Percentiles rank a stretch among this genome's conserved stretches.
These are phyloP conservation scores for Candida wancherniae DNA, from an alignment of 805 yeast genomes.

Conservation along the genomic window DNA sequence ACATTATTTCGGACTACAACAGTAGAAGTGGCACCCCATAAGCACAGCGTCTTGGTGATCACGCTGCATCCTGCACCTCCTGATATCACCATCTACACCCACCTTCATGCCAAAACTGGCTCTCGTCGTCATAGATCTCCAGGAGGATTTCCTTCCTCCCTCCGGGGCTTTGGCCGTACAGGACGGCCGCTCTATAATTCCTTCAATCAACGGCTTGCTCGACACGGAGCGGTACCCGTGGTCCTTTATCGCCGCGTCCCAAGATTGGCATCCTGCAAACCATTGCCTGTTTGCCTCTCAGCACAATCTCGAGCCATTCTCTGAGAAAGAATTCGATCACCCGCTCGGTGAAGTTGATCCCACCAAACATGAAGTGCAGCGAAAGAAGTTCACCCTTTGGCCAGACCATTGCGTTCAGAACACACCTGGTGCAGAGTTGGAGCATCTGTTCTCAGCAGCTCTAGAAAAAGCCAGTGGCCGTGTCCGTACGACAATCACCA, in stretches of 20 bases:
- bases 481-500: conserved; percentile 41
- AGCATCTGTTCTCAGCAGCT: conserved; percentile 40
- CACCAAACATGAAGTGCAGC: conserved; percentile 20
- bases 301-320: conserved; percentile 51
- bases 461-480: conserved; percentile 30
- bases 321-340: conserved; percentile 43
- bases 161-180: conserved; percentile 71
- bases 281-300: conserved; percentile 81
- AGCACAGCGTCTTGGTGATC: too few species aligned
- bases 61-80: too few species aligned
- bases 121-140: conserved; percentile 72
- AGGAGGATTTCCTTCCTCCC: conserved; percentile 81
- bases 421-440: conserved; percentile 61
- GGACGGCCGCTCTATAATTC: conserved; percentile 56
- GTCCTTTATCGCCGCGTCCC: conserved; percentile 64
- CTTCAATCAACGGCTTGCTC: conserved; percentile 46
- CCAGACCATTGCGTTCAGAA: conserved; percentile 87
- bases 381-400: conserved; percentile 58
- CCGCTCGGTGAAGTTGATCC: conserved; percentile 38
- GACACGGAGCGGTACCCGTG: conserved; percentile 40
- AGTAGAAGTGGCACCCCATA: too few species aligned
- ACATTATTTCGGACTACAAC: too few species aligned
- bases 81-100: too few species aligned
- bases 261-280: conserved; percentile 82
- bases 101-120: conserved; percentile 34